phyloP scores from a whole-genome alignment of 192 early-diverging fungal species.

The Umbelopsis ramanniana region DNA sequence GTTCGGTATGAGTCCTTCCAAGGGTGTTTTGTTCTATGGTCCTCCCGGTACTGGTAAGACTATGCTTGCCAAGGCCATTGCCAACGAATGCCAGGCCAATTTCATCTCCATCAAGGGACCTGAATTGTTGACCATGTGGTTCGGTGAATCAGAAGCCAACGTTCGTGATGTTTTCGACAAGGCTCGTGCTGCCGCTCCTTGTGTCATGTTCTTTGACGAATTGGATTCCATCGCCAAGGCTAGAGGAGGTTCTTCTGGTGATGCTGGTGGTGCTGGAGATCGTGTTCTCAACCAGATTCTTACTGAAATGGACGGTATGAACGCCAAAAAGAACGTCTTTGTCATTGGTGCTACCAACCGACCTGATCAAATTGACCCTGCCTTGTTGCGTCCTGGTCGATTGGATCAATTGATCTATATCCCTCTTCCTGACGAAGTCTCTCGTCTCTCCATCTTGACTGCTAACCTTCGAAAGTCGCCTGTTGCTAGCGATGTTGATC shows the following conservation, averaged over 20 bases:
- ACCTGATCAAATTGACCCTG: conserved; percentile 98
- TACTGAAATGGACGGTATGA: conserved; percentile 99
- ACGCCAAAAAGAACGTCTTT: conserved; percentile 96
- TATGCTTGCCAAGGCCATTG: conserved; percentile 98
- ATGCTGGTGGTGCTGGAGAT: conserved; percentile 93
- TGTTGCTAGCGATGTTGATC: conserved; percentile 76
- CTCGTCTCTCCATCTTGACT: conserved; percentile 82
- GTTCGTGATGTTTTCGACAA: conserved; percentile 99
- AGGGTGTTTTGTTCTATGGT: conserved; percentile 98
- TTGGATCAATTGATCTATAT: conserved; percentile 99
- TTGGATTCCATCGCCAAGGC: conserved; percentile 98
- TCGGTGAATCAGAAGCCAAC: conserved; percentile 99
- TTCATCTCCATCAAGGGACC: conserved; percentile 99
- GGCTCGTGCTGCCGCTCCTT: conserved; percentile 95
- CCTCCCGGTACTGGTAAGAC: conserved; percentile 99
- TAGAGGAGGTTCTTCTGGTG: conserved; percentile 76
- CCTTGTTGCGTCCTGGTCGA: conserved; percentile 96
- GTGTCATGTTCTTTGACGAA: conserved; percentile 99
- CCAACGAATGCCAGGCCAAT: conserved; percentile 99
- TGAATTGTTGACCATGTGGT: conserved; percentile 99
- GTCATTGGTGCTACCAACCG: conserved; percentile 99
- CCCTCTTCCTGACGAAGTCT: conserved; percentile 70
- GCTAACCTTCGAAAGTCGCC: conserved; percentile 96
- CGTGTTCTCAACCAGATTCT: conserved; percentile 99
- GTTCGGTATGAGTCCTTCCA: conserved; percentile 96